Percentiles rank a stretch among this genome's conserved stretches.
Conservation (phyloP, 2,329 filamentous ascomycete species). For the Chaetomium sp. region DNA sequence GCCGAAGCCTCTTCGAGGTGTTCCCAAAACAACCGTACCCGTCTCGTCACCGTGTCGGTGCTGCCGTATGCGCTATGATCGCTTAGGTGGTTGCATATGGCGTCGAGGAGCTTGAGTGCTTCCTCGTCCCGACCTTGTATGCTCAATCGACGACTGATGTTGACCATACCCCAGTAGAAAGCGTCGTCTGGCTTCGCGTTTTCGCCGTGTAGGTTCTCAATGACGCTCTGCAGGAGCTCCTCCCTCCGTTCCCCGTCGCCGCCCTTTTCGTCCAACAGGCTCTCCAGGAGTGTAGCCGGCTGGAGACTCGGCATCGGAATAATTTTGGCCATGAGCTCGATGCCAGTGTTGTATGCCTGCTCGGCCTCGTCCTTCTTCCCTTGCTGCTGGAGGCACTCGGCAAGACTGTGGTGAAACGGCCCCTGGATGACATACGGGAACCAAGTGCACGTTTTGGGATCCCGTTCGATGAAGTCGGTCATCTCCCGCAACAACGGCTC, state of each 20-base stretch:
- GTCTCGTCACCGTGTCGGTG: neutral
- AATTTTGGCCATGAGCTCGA: neutral
- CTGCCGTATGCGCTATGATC: neutral
- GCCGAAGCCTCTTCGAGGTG: neutral
- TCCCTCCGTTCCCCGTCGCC: neutral
- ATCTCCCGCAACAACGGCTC: neutral
- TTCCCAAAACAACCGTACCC: neutral
- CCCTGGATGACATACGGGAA: neutral
- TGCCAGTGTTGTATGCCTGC: neutral
- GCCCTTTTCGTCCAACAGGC: neutral
- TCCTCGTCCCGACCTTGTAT: neutral
- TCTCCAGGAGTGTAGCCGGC: neutral
- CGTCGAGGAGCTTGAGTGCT: neutral
- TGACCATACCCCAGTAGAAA: neutral
- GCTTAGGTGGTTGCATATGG: neutral
- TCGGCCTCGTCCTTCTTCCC: neutral
- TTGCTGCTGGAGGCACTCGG: neutral
- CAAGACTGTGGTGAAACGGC: neutral
- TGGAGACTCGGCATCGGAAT: neutral
- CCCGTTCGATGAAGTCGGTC: neutral
- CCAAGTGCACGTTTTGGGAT: neutral
- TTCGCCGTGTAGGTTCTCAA: neutral
- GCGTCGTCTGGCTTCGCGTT: neutral
- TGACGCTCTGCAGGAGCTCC: neutral
- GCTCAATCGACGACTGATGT: neutral